These are phyloP conservation scores for Claviceps africana DNA, from an alignment of 2,329 filamentous ascomycete species.

Conservation along the genomic window DNA sequence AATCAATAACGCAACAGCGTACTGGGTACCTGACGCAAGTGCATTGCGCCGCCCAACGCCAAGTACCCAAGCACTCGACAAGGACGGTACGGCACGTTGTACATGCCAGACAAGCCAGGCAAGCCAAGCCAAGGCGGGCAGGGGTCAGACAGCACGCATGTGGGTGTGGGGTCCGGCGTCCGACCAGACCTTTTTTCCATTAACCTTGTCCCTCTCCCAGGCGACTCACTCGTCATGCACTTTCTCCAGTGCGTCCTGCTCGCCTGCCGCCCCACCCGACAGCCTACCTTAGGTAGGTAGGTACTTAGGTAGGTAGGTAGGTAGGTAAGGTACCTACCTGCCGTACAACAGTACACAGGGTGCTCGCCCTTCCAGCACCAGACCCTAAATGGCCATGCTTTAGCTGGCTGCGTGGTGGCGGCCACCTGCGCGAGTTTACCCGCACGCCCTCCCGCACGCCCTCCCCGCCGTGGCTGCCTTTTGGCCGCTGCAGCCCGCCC, in stretches of 20 bases:
- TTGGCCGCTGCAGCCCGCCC: conserved; percentile 23
- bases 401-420: conserved; percentile 8
- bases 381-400: conserved; percentile 11
- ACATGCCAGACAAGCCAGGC: neutral
- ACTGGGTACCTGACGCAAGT: no score
- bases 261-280: neutral
- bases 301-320: no score
- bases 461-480: conserved; percentile 7
- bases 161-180: neutral
- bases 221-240: neutral
- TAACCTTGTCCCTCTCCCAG: neutral
- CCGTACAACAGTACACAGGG: no score
- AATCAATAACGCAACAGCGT: no score
- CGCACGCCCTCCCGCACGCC: conserved; percentile 9
- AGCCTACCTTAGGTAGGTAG: no score
- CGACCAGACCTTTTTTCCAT: neutral
- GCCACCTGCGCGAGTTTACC: conserved; percentile 10
- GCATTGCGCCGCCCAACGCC: neutral
- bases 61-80: no score
- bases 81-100: neutral
- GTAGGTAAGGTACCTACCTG: no score
- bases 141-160: neutral
- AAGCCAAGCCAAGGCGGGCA: no score
- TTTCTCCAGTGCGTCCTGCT: neutral
- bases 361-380: neutral